Conservation (phyloP, 169 alveolate species). For the Plasmodium knowlesi region DNA sequence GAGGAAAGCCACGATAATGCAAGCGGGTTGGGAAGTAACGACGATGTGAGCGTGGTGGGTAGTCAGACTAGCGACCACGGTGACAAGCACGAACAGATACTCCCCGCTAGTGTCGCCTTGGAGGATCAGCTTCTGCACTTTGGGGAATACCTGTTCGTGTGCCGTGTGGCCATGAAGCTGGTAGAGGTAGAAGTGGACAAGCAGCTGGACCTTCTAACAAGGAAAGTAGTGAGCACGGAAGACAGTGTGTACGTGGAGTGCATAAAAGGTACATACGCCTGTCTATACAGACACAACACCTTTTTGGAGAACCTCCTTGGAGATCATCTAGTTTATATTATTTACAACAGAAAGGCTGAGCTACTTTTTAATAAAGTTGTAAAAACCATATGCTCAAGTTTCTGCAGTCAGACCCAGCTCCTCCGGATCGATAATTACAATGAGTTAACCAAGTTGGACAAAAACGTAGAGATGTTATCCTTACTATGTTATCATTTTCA, state of each 20-base stretch:
- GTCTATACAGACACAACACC: conserved; percentile 27
- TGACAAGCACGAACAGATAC: neutral
- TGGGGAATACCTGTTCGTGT: conserved; percentile 47
- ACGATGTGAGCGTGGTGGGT: neutral
- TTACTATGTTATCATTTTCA: conserved; percentile 52
- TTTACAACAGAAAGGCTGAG: conserved; percentile 69
- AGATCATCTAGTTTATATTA: conserved; percentile 41
- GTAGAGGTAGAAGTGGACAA: conserved; percentile 45
- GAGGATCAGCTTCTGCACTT: conserved; percentile 30
- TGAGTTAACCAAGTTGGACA: conserved; percentile 62
- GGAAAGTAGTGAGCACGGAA: conserved; percentile 43
- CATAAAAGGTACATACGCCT: conserved; percentile 31
- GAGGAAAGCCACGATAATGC: neutral
- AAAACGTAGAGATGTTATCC: conserved; percentile 60
- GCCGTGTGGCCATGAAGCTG: conserved; percentile 1
- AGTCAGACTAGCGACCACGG: neutral
- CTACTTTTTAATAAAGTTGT: conserved; percentile 29
- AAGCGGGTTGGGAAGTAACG: neutral
- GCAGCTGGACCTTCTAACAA: conserved; percentile 10
- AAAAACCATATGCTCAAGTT: conserved; percentile 4
- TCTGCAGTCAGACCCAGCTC: conserved; percentile 1
- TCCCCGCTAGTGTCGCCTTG: neutral
- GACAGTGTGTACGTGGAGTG: conserved; percentile 66
- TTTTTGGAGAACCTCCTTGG: conserved; percentile 36
- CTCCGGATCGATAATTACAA: conserved; percentile 22